Evolutionary conservation across 2,329 filamentous ascomycete species (phyloP).

Genomic region (Botrytis paeoniae): DNA sequence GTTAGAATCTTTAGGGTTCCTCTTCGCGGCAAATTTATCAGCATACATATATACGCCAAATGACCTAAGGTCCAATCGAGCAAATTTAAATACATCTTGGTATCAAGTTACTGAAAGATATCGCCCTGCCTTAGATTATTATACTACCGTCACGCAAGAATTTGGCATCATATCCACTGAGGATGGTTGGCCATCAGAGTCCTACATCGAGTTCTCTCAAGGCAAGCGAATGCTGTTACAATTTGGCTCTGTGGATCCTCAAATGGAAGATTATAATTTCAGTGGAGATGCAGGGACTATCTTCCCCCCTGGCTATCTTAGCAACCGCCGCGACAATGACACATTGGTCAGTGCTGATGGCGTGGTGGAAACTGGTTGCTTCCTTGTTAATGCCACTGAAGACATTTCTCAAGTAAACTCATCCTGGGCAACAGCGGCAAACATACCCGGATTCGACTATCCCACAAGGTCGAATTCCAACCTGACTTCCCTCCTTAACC

Average conservation of each 20-base stretch:
- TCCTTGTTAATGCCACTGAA: conserved; percentile 45
- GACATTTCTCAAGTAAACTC: conserved; percentile 46
- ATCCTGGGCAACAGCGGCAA: conserved; percentile 49
- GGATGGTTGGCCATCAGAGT: conserved; percentile 63
- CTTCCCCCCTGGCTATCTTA: conserved; percentile 49
- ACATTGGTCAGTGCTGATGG: conserved; percentile 41
- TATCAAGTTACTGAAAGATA: conserved; percentile 44
- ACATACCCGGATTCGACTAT: conserved; percentile 35
- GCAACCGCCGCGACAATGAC: conserved; percentile 34
- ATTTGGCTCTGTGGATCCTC: conserved; percentile 55
- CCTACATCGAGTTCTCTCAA: conserved; percentile 53
- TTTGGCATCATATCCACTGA: conserved; percentile 45
- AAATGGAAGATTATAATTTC: conserved; percentile 56
- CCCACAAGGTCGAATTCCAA: conserved; percentile 34
- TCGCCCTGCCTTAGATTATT: conserved; percentile 52
- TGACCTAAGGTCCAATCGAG: conserved; percentile 49
- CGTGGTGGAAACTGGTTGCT: conserved; percentile 50
- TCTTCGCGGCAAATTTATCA: conserved; percentile 48
- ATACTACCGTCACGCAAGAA: conserved; percentile 38
- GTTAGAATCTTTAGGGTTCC: conserved; percentile 45
- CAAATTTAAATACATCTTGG: conserved; percentile 58
- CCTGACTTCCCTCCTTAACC: conserved; percentile 37
- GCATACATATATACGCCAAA: conserved; percentile 53
- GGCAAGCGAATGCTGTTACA: conserved; percentile 53
- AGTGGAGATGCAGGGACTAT: conserved; percentile 48